A percentile compares a stretch with the other conserved stretches of the same genome.
Conservation (phyloP, 2,329 filamentous ascomycete genomes). For the Colletotrichum sp. region DNA sequence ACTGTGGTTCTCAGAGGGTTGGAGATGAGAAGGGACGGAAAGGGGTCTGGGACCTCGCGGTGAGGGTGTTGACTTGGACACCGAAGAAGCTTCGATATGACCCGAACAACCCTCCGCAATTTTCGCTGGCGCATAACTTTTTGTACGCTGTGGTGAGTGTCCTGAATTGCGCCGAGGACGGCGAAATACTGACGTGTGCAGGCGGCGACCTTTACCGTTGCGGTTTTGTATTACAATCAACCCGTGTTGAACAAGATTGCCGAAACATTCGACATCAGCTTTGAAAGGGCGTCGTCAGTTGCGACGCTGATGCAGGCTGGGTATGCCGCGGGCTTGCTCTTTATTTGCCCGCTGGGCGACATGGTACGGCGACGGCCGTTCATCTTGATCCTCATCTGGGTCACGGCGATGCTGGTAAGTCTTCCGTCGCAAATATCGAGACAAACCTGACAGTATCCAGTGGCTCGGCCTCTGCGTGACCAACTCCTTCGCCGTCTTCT, state of each 20-base stretch:
- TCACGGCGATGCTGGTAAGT: conserved; percentile 71
- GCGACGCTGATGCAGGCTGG: conserved; percentile 82
- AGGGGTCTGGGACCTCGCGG: background rate
- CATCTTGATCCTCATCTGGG: conserved; percentile 68
- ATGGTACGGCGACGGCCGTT: conserved; percentile 71
- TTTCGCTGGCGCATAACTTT: conserved; percentile 72
- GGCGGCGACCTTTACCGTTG: conserved; percentile 71
- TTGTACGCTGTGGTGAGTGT: conserved; percentile 67
- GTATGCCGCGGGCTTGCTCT: conserved; percentile 75
- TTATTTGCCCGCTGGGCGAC: conserved; percentile 80
- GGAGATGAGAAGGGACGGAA: background rate
- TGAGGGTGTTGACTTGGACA: conserved; percentile 54
- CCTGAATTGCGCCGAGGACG: background rate
- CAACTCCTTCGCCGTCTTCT: conserved; percentile 66
- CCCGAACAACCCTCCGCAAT: conserved; percentile 67
- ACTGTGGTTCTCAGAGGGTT: background rate
- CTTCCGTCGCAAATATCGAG: too few species aligned
- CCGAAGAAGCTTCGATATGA: conserved; percentile 74
- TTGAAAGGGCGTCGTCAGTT: conserved; percentile 70
- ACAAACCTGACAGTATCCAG: conserved; percentile 27
- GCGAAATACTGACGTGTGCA: conserved; percentile 24
- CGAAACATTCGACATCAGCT: conserved; percentile 70
- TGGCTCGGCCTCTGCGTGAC: conserved; percentile 78
- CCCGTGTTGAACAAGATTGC: conserved; percentile 80
- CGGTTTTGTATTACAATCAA: conserved; percentile 83